phyloP scores from a whole-genome alignment of 2,329 filamentous ascomycete genomes.

The Aureobasidium sp. region DNA sequence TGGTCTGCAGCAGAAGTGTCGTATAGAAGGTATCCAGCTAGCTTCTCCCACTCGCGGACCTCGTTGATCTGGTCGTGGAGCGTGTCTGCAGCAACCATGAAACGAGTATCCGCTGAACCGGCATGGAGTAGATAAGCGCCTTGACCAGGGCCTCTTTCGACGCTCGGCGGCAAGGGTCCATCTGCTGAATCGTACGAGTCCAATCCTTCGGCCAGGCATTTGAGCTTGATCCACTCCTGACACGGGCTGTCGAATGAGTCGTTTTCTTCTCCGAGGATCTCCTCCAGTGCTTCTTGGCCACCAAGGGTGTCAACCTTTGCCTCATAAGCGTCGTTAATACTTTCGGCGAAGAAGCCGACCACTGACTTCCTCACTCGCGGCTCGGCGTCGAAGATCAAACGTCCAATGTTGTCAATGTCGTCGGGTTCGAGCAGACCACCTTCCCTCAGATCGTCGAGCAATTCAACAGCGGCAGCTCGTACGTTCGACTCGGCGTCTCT shows the following conservation, averaged over 20 bases:
- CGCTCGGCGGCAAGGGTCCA: slow-evolving; percentile 39
- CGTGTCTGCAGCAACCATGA: slow-evolving; percentile 76
- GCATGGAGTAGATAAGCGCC: slow-evolving; percentile 49
- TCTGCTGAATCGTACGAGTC: slow-evolving; percentile 69
- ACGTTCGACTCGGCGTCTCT: slow-evolving; percentile 76
- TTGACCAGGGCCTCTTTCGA: slow-evolving; percentile 35
- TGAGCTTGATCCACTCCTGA: slow-evolving; percentile 82
- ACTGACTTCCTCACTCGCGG: slow-evolving; percentile 79
- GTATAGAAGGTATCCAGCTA: slow-evolving; percentile 85
- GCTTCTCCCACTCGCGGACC: slow-evolving; percentile 76
- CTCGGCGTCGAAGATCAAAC: slow-evolving; percentile 84
- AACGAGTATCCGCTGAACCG: slow-evolving; percentile 66
- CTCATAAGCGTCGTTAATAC: slow-evolving; percentile 74
- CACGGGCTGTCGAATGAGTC: slow-evolving; percentile 56
- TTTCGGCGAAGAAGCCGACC: slow-evolving; percentile 82
- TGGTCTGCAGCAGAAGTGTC: slow-evolving; percentile 63
- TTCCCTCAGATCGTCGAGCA: slow-evolving; percentile 75
- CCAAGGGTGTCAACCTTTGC: slow-evolving; percentile 76
- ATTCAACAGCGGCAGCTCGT: slow-evolving; percentile 69
- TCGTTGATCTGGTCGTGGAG: slow-evolving; percentile 77
- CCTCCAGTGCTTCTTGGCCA: slow-evolving; percentile 68
- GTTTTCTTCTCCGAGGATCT: slow-evolving; percentile 67
- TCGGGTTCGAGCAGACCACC: slow-evolving; percentile 82
- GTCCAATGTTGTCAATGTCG: slow-evolving; percentile 82
- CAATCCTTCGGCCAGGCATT: slow-evolving; percentile 79